Evolutionary conservation across 192 early-diverging fungal genomes (phyloP).

Genomic region (Backusella psychrophila): DNA sequence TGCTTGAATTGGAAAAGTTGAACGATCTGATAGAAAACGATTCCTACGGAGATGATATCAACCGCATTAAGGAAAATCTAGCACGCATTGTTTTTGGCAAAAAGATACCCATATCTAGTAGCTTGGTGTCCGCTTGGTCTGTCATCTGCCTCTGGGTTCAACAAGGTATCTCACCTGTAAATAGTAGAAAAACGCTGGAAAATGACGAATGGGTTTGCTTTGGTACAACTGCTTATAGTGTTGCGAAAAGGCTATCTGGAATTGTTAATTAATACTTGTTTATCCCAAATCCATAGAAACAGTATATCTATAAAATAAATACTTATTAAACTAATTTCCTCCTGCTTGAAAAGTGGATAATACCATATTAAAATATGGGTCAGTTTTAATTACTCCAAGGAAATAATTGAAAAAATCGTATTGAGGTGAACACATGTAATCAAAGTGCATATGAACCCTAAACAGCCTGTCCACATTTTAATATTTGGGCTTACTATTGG

Average conservation of each 20-base stretch:
- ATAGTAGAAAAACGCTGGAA: not conserved
- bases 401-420: no score
- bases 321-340: not conserved
- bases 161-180: not conserved
- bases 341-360: no score
- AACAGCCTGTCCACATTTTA: not conserved
- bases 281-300: not conserved
- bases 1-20: not conserved
- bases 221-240: not conserved
- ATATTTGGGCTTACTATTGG: not conserved
- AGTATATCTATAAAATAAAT: not conserved
- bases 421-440: no score
- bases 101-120: not conserved
- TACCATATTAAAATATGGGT: no score
- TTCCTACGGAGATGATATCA: not conserved
- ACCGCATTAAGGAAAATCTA: not conserved
- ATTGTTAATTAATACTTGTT: not conserved
- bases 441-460: not conserved
- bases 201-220: not conserved
- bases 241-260: not conserved
- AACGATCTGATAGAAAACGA: not conserved
- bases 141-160: not conserved
- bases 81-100: not conserved
- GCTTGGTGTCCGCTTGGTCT: not conserved
- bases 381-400: no score